These are phyloP conservation scores for Phlebiopsis flavidoalba DNA, from an alignment of 768 basidiomycete species.

Conservation along the genomic window DNA sequence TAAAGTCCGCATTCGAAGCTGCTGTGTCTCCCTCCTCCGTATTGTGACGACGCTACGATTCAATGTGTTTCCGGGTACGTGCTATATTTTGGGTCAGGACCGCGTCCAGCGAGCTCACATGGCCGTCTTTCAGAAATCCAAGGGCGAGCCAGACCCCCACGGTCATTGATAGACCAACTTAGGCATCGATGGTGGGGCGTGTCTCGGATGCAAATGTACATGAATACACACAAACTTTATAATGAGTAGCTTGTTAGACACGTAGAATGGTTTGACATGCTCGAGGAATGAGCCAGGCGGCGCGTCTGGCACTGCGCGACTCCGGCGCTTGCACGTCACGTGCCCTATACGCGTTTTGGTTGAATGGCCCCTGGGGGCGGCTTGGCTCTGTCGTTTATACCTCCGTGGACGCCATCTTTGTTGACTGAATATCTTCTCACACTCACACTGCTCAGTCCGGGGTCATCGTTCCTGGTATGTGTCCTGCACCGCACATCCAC, in stretches of 20 bases:
- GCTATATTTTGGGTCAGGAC: slow-evolving; percentile 10
- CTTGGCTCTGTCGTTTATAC: neutral
- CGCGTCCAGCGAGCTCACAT: slow-evolving; percentile 14
- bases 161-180: slow-evolving; percentile 5
- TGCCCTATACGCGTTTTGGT: slow-evolving; percentile 19
- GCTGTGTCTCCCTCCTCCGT: slow-evolving; percentile 88
- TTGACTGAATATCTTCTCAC: neutral
- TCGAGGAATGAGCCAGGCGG: neutral
- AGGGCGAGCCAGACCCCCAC: slow-evolving; percentile 56
- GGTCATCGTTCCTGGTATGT: too few relatives aligned
- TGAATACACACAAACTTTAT: neutral
- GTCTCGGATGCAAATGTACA: slow-evolving; percentile 1
- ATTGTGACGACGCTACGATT: slow-evolving; percentile 98
- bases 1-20: slow-evolving; percentile 97
- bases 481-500: neutral
- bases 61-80: slow-evolving; percentile 76
- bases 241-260: neutral
- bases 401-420: neutral
- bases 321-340: slow-evolving; percentile 9
- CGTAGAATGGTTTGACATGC: neutral
- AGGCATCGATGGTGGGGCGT: neutral
- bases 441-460: neutral
- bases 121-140: slow-evolving; percentile 49
- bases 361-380: slow-evolving; percentile 5
- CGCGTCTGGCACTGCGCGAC: neutral